Evolutionary conservation across 768 basidiomycete species (phyloP), one percentile per base, ranked within the genome.

Genomic region (Russula olivacea): DNA sequence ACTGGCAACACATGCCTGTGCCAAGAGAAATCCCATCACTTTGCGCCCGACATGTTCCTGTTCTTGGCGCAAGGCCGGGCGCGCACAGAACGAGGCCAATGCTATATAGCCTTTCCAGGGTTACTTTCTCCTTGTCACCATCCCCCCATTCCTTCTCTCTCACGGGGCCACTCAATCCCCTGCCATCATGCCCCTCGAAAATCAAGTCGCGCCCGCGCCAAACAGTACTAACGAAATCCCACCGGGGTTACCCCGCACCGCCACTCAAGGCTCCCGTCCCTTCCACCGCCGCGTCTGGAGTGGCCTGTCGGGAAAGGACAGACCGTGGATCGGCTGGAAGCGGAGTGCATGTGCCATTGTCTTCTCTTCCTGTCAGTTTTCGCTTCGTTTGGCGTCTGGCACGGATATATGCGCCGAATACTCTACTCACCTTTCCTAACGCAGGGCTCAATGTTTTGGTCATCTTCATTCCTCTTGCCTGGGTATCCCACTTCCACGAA

Each of bases 401-500:
- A 8, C 23, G 25, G 4, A 9, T 4, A 25, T 25, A 25, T 36
- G 28, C n/a, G 15, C n/a, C n/a, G 15, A 36, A 21, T 32, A 12
- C 48, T 30, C 17, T 34, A 25, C 55, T 19, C 32, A 21, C n/a
- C 23, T 50, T 7, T 12, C 50, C 0, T 14, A 36, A 41, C n/a
- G 4, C 48, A 70, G 69, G 61, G 61, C 54, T 71, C 11, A 72
- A 73, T 51, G 57, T 55, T 1, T 59, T 72, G 6, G 9, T 71
- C 50, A 9, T 73, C 40, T 55, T 66, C 52, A 55, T 73, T 3
- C 72, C 72, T 4, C 1, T 73, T 47, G 66, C 72, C 5, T 73
- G 72, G 72, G 64, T 53, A 2, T 62, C 72, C n/a, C 72, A 74
- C 55, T 74, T 70, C 49, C 38, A 19, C 5, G 45, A 56, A 48